Evolutionary conservation across 441 rosid species (phyloP), one percentile per base, ranked within the genome.

Genomic region (Gossypium lobatum): DNA sequence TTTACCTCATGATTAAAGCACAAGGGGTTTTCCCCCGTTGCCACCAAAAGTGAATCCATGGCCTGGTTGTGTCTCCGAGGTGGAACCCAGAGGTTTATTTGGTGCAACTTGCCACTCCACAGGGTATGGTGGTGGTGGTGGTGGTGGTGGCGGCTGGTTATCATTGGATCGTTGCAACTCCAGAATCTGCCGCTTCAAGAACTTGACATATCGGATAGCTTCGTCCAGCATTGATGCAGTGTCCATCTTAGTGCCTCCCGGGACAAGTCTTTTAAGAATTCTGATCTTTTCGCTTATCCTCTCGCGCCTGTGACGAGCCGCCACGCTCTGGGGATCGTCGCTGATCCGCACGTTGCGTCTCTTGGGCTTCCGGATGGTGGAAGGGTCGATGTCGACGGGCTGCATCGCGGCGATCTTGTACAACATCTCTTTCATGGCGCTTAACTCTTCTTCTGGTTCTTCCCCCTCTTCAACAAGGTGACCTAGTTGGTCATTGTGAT

Each of bases 381-480:
- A 84, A 0, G 95, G 97, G 72, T 93, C 97, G 70, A 93, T 87
- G 81, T 93, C 95, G 0, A 93, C 93, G 0, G 97, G 92, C 68
- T 91, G 97, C 96, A 93, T 89, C 74, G 85, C 89, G 0, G 97
- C 95, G 6, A 93, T 88, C 75, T 83, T 89, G 85, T 86, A 93
- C 95, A 93, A 85, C 97, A 91, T 89, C 78, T 93, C 97, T 71
- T 91, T 93, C 93, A 86, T 83, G 66, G 96, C 90, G 55, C 92
- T 84, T 0, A 93, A 87, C 78, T 93, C 92, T 52, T 93, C 97
- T 20, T 84, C 80, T 1, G 83, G 86, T 26, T 87, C 91, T 1
- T 88, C 92, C 1, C 72, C 85, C 0, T 84, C 84, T 28, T 50
- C 82, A 16, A n/a, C 60, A 9, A 16, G 66, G 18, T 28, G 45